Evolutionary conservation across 139 green algal species (phyloP).

Genomic region (Yamagishiella unicocca): DNA sequence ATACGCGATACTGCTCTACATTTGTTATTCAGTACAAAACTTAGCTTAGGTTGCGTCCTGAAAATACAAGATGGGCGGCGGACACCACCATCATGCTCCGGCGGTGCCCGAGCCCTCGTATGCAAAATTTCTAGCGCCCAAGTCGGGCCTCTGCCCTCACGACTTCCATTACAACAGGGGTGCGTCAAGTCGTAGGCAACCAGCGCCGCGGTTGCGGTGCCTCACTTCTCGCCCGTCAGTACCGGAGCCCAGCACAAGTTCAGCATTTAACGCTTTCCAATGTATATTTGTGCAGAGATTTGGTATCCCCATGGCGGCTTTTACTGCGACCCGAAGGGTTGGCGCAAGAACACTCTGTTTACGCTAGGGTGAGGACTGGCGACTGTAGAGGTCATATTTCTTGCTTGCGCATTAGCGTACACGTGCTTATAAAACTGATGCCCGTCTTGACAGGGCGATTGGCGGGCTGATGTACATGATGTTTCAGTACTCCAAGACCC

Average conservation of each 20-base stretch:
- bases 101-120: conserved; percentile 44
- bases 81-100: conserved; percentile 37
- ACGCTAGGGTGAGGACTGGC: conserved; percentile 44
- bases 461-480: conserved; percentile 50
- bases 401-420: not conserved
- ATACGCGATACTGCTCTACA: too few relatives aligned
- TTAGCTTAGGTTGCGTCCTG: too few relatives aligned
- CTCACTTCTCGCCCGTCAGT: not conserved
- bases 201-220: not conserved
- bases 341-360: conserved; percentile 49
- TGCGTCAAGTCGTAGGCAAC: not conserved
- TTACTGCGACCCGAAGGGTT: conserved; percentile 63
- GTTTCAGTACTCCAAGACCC: conserved; percentile 46
- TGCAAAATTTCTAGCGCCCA: conserved; percentile 43
- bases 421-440: not conserved
- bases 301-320: conserved; percentile 67
- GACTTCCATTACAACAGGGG: conserved; percentile 60
- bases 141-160: conserved; percentile 53
- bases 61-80: conserved; percentile 53
- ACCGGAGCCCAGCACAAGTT: not conserved
- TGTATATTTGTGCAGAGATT: conserved; percentile 48
- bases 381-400: too few relatives aligned
- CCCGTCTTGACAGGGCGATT: conserved; percentile 29
- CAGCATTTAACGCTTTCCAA: not conserved
- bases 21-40: too few relatives aligned